Base-by-base conservation (phyloP, 2,329 filamentous ascomycete genomes). In the Pestalotiopsis sp. region DNA sequence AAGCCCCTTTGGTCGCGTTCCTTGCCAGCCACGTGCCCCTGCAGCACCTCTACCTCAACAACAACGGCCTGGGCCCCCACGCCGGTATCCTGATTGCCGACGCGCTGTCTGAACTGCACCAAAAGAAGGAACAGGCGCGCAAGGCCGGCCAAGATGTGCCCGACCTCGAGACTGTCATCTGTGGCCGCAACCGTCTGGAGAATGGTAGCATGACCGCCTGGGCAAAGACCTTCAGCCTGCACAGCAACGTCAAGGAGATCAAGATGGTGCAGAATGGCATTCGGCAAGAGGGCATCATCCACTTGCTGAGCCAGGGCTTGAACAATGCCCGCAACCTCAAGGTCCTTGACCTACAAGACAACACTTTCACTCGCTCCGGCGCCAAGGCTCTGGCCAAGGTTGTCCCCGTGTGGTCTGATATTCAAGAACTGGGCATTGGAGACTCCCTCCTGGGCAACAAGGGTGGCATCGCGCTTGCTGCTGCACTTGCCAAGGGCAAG, bases 251-350 rank as follows among this genome's bases (percentile, higher is more conserved):
- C 72, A 92, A 91, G 82, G 90, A 90, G 69, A 89, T 99, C 74
- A 97, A 95, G 86, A 98, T 99, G 96, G 94, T 97, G 31, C 96
- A 98, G 82, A 98, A 99, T 80, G 96, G 96, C 66, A 99, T 99
- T 74, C 89, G 96, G 58, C 93, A 95, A 78, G 94, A 98, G 80
- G 96, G 96, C 70, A 96, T 98, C 76, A 91, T 91, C 62, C 88
- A 92, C 73, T 85, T 99, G 68, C 84, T 99, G 72, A 90, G 88
- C 70, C 86, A 95, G 66, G 96, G 96, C 71, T 86, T 99, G 66
- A 88, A 86, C 72, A 87, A 93, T 75, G 89, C 93, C 64, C 85
- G 84, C 39, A 83, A 85, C 59, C 86, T 99, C 67, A 86, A 91
- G 78, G 88, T 94, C 14, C 83, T 99, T 66, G 96, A 99, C 83